Evolutionary conservation across 192 early-diverging fungal genomes (phyloP).

Genomic region (Rhizophagus prolifer): DNA sequence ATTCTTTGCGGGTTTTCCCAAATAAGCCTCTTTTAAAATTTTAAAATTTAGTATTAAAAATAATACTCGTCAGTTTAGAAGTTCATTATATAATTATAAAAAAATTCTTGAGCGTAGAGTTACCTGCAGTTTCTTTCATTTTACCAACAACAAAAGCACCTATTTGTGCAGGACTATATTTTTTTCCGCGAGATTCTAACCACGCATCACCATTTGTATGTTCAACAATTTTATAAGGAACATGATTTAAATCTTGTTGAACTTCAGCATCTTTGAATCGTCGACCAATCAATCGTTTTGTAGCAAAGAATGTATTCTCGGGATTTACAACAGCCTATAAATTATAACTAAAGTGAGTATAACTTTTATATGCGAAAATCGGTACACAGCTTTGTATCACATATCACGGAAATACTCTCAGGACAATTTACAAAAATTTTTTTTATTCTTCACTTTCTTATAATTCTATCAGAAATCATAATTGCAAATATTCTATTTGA

Average conservation of each 20-base stretch:
- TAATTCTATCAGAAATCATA: not conserved
- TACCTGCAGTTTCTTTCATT: conserved; percentile 97
- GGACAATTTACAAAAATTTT: not conserved
- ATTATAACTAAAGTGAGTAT: not conserved
- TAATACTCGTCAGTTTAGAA: not conserved
- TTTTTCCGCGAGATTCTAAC: conserved; percentile 93
- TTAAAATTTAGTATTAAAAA: not conserved
- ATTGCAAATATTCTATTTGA: not conserved
- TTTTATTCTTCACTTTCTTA: not conserved
- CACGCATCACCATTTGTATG: conserved; percentile 98
- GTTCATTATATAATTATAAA: not conserved
- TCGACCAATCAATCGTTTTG: conserved; percentile 96
- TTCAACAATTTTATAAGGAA: conserved; percentile 93
- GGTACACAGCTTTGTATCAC: not conserved
- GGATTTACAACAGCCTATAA: conserved; percentile 90
- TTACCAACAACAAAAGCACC: conserved; percentile 97
- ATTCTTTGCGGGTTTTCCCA: conserved; percentile 24
- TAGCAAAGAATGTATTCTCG: conserved; percentile 97
- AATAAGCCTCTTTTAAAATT: conserved; percentile 21
- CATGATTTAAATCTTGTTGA: conserved; percentile 84
- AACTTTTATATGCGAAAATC: not conserved
- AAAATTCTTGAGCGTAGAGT: conserved; percentile 42
- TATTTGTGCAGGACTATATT: conserved; percentile 94
- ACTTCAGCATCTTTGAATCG: conserved; percentile 87
- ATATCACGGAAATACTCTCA: not conserved